These are phyloP conservation scores for Sclerotinia subarctica DNA, from an alignment of 2,329 filamentous ascomycete species.

Conservation along the genomic window DNA sequence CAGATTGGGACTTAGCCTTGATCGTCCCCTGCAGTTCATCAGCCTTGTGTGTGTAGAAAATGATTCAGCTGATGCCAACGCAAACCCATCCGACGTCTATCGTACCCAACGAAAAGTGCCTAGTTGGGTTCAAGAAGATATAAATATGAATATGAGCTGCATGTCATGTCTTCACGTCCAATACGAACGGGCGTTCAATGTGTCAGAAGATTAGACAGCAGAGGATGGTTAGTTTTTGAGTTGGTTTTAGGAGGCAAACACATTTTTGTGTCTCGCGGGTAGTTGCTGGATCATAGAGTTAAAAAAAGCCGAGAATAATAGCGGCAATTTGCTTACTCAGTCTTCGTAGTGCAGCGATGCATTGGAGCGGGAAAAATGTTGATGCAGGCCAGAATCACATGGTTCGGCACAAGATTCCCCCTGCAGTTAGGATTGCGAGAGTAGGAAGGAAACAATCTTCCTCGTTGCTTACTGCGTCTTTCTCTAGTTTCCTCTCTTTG, in stretches of 20 bases:
- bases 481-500: neutral
- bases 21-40: slow-evolving; percentile 7
- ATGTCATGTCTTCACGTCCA: slow-evolving; percentile 2
- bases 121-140: neutral
- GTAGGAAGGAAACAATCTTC: neutral
- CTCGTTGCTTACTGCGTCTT: neutral
- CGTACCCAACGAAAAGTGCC: neutral
- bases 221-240: neutral
- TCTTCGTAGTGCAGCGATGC: neutral
- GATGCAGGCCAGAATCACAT: neutral
- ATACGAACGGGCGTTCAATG: neutral
- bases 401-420: neutral
- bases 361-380: neutral
- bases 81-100: neutral
- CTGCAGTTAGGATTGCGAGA: neutral
- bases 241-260: neutral
- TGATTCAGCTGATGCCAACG: slow-evolving; percentile 20
- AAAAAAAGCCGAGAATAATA: slow-evolving; percentile 1
- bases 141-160: slow-evolving; percentile 2
- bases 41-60: slow-evolving; percentile 17
- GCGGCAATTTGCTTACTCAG: neutral
- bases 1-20: slow-evolving; percentile 16
- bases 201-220: neutral
- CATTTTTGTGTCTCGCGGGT: slow-evolving; percentile 3
- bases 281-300: neutral